A percentile compares a stretch with the other conserved stretches of the same genome.
These are phyloP conservation scores for Polytrichum formosum DNA, from an alignment of 225 moss, liverwort and hornwort genomes.

Conservation along the genomic window DNA sequence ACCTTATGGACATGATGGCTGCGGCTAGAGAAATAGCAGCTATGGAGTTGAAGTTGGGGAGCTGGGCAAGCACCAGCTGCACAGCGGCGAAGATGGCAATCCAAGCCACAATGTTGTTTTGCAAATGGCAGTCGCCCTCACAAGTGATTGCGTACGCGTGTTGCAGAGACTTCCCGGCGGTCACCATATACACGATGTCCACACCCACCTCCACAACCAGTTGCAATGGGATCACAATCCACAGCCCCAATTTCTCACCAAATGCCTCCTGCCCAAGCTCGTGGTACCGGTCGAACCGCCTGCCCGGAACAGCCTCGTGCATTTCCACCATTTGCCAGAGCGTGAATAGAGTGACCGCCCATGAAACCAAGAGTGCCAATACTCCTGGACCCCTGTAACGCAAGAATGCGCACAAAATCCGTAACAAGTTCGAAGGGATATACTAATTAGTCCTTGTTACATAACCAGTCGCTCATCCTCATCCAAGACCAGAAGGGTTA, in stretches of 20 bases:
- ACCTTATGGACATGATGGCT: slow-evolving; percentile 85
- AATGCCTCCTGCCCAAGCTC: slow-evolving; percentile 84
- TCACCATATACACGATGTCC: slow-evolving; percentile 85
- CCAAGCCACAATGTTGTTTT: slow-evolving; percentile 41
- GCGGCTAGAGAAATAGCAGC: slow-evolving; percentile 71
- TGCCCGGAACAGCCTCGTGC: slow-evolving; percentile 72
- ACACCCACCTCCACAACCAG: slow-evolving; percentile 78
- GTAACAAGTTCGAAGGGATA: no score
- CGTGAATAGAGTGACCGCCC: slow-evolving; percentile 78
- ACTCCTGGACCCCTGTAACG: slow-evolving; percentile 56
- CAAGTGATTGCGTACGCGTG: slow-evolving; percentile 53
- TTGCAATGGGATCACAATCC: slow-evolving; percentile 81
- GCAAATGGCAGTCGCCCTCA: slow-evolving; percentile 29
- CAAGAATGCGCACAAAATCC: no score
- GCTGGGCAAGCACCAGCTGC: slow-evolving; percentile 72
- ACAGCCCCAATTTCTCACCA: slow-evolving; percentile 65
- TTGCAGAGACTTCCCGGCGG: slow-evolving; percentile 61
- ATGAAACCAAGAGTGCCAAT: slow-evolving; percentile 58
- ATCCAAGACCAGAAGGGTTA: no score
- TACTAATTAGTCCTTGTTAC: no score
- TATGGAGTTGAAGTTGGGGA: slow-evolving; percentile 79
- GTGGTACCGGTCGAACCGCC: slow-evolving; percentile 73
- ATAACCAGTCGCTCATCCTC: no score
- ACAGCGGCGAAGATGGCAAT: slow-evolving; percentile 67
- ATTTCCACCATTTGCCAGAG: slow-evolving; percentile 92